Conservation (phyloP, 1,139 yeast species). For the Taphrina flavorubra region DNA sequence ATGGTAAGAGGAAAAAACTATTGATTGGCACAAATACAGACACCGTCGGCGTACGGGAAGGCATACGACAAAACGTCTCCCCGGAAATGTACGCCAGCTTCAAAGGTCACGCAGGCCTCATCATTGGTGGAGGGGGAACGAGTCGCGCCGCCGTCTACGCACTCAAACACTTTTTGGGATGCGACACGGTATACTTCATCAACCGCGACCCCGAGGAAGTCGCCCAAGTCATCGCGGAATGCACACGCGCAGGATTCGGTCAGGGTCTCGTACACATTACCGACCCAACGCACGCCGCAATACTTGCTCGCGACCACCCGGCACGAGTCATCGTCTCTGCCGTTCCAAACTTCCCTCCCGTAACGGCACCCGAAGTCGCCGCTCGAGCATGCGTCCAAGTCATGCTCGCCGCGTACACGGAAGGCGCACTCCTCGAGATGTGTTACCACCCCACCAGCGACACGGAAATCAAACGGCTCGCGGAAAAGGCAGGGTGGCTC, state of each 20-base stretch:
- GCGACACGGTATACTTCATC: slow-evolving; percentile 71
- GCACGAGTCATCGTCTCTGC: slow-evolving; percentile 70
- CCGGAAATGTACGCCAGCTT: slow-evolving; percentile 14
- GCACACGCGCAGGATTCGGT: slow-evolving; percentile 55
- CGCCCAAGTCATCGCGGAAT: slow-evolving; percentile 55
- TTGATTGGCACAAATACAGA: slow-evolving; percentile 88
- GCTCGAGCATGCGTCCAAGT: slow-evolving; percentile 61
- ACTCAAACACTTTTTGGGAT: slow-evolving; percentile 70
- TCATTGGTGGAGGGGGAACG: slow-evolving; percentile 95
- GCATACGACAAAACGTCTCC: slow-evolving; percentile 49
- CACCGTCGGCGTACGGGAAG: slow-evolving; percentile 82
- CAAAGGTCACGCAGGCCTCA: slow-evolving; percentile 53
- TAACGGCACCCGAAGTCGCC: slow-evolving; percentile 65
- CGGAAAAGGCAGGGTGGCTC: slow-evolving; percentile 65
- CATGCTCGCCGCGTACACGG: slow-evolving; percentile 52
- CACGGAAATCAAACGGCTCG: slow-evolving; percentile 73
- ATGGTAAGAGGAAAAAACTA: slow-evolving; percentile 54
- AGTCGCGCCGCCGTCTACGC: slow-evolving; percentile 92
- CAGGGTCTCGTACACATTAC: neutral
- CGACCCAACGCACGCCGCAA: neutral
- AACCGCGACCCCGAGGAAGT: slow-evolving; percentile 78
- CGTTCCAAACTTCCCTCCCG: slow-evolving; percentile 59
- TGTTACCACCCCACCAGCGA: slow-evolving; percentile 88
- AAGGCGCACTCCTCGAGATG: slow-evolving; percentile 76
- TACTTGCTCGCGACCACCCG: neutral